phyloP scores from a whole-genome alignment of 2,329 filamentous ascomycete genomes.

The Cladosporium sp. region DNA sequence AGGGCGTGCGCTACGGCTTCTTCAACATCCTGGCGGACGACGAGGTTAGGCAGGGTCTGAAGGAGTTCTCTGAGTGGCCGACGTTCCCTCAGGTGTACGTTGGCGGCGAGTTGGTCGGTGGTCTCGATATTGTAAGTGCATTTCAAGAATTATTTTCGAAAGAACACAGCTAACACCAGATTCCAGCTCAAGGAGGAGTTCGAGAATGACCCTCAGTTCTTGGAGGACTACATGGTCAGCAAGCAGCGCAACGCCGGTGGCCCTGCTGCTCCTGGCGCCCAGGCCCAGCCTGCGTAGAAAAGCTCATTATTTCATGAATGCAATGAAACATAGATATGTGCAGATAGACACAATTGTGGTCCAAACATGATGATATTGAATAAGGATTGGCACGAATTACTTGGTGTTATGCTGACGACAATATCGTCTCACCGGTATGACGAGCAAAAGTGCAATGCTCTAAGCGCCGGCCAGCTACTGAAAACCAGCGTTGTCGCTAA shows the following conservation, averaged over 20 bases:
- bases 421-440: no score
- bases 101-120: conserved; percentile 85
- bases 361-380: no score
- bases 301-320: background rate
- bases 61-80: conserved; percentile 98
- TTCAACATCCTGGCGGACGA: conserved; percentile 99
- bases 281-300: conserved; percentile 18
- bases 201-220: conserved; percentile 77
- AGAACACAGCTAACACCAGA: conserved; percentile 1
- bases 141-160: background rate
- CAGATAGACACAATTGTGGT: background rate
- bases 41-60: conserved; percentile 92
- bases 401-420: no score
- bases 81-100: conserved; percentile 96
- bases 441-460: no score
- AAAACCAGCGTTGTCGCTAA: no score
- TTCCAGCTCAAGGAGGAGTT: conserved; percentile 89
- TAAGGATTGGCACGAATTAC: no score
- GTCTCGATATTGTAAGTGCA: conserved; percentile 87
- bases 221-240: conserved; percentile 67
- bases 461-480: no score
- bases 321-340: background rate
- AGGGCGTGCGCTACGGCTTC: conserved; percentile 93
- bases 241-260: conserved; percentile 33
- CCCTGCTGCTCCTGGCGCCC: conserved; percentile 28